A percentile compares a stretch with the other conserved stretches of the same genome.
These are phyloP conservation scores for Arthroderma uncinatum DNA, from an alignment of 2,329 filamentous ascomycete genomes.

Conservation along the genomic window DNA sequence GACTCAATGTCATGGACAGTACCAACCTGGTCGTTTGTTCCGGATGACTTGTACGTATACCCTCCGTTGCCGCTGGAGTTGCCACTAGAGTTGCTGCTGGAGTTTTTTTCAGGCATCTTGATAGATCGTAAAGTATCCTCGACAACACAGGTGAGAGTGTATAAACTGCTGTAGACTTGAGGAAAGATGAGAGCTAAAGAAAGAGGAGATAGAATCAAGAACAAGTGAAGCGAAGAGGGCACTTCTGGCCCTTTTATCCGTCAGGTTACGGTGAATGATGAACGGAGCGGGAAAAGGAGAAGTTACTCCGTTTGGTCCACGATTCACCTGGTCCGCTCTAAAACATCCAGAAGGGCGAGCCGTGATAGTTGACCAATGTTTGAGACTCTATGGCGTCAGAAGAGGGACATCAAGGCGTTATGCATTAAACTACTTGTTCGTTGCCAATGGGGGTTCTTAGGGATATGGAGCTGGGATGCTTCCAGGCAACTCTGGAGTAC, in stretches of 20 bases:
- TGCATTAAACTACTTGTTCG: too few relatives aligned
- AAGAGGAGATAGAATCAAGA: not conserved
- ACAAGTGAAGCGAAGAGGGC: too few relatives aligned
- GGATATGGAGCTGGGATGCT: too few relatives aligned
- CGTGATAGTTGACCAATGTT: not conserved
- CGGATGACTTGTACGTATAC: slow-evolving; percentile 36
- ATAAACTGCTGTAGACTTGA: not conserved
- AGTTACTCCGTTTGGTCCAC: not conserved
- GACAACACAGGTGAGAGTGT: not conserved
- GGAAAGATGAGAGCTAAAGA: not conserved
- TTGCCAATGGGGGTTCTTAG: too few relatives aligned
- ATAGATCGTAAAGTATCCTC: not conserved
- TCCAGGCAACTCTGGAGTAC: too few relatives aligned
- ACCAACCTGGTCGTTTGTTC: slow-evolving; percentile 53
- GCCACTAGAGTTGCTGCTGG: slow-evolving; percentile 4
- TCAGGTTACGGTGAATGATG: too few relatives aligned
- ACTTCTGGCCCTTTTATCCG: too few relatives aligned
- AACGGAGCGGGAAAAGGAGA: too few relatives aligned
- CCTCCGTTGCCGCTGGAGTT: slow-evolving; percentile 11
- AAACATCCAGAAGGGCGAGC: not conserved
- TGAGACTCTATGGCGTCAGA: not conserved
- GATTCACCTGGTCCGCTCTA: not conserved
- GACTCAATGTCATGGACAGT: not conserved
- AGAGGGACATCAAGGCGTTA: not conserved
- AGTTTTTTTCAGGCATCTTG: slow-evolving; percentile 6